Conservation (phyloP, 2,329 filamentous ascomycete species). For the Botryotinia globosa region DNA sequence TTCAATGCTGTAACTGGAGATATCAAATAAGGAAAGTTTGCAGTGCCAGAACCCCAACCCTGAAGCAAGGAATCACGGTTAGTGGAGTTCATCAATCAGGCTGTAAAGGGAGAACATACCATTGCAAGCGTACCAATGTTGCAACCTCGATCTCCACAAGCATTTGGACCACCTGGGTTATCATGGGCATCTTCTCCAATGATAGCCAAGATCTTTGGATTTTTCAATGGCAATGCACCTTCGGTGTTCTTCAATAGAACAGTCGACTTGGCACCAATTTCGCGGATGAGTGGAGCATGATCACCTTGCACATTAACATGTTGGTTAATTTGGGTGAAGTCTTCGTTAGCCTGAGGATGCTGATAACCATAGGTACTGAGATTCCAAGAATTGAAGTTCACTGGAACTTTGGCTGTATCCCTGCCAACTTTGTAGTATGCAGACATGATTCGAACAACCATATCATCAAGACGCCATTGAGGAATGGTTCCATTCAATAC, state of each 20-base stretch:
- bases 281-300: slow-evolving; percentile 72
- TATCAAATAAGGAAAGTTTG: slow-evolving; percentile 72
- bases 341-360: slow-evolving; percentile 62
- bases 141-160: slow-evolving; percentile 56
- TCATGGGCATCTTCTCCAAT: slow-evolving; percentile 50
- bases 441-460: slow-evolving; percentile 79
- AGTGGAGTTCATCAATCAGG: slow-evolving; percentile 53
- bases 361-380: slow-evolving; percentile 68
- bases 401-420: slow-evolving; percentile 42
- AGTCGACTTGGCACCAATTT: slow-evolving; percentile 51
- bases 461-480: slow-evolving; percentile 85
- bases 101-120: slow-evolving; percentile 41
- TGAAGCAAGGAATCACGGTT: slow-evolving; percentile 42
- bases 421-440: slow-evolving; percentile 60
- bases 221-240: slow-evolving; percentile 48
- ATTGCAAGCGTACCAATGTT: slow-evolving; percentile 52
- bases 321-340: slow-evolving; percentile 68
- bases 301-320: slow-evolving; percentile 78
- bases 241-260: slow-evolving; percentile 63
- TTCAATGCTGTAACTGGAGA: slow-evolving; percentile 71
- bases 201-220: slow-evolving; percentile 41
- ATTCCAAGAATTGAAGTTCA: slow-evolving; percentile 91
- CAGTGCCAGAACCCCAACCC: slow-evolving; percentile 75
- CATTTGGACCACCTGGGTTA: slow-evolving; percentile 59
- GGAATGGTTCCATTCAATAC: slow-evolving; percentile 88